These are phyloP conservation scores for Macadamia tetraphylla DNA, from an alignment of 164 flowering plant genomes.

Conservation along the genomic window DNA sequence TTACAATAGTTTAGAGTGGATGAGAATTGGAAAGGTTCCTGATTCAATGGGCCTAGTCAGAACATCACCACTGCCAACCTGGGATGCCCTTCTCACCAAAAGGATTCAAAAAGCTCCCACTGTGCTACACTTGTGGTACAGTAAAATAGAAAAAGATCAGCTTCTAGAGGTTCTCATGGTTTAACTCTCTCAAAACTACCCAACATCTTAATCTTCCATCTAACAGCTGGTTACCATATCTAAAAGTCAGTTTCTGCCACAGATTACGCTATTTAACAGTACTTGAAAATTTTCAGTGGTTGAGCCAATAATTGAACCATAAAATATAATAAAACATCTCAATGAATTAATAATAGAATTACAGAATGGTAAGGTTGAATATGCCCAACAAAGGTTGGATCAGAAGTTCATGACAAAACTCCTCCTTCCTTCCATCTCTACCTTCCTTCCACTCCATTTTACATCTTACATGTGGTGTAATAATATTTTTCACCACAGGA, in stretches of 20 bases:
- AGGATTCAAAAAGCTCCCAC: conserved; percentile 2
- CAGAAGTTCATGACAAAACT: conserved; percentile 9
- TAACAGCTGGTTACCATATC: conserved; percentile 45
- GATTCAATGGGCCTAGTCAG: conserved; percentile 36
- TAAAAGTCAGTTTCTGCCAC: conserved; percentile 26
- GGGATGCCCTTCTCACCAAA: conserved; percentile 16
- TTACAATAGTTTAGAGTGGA: conserved; percentile 3
- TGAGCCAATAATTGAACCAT: background rate
- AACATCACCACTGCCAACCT: conserved; percentile 38
- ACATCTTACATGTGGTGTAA: conserved; percentile 33
- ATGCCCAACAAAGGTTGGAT: conserved; percentile 12
- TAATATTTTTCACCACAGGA: conserved; percentile 23
- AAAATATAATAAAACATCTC: conserved; percentile 1
- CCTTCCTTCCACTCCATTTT: too few relatives aligned
- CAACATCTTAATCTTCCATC: conserved; percentile 37
- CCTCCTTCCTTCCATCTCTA: too few relatives aligned
- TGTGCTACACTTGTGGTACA: conserved; percentile 6
- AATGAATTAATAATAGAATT: conserved; percentile 14
- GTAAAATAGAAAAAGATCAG: conserved; percentile 5
- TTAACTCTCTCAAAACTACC: conserved; percentile 34
- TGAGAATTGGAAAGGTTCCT: conserved; percentile 9
- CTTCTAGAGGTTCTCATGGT: conserved; percentile 11
- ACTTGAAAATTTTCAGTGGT: background rate
- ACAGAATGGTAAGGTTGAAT: conserved; percentile 7
- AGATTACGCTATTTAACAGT: conserved; percentile 26